Base-by-base conservation (phyloP, 2,329 filamentous ascomycete species). In the Colletotrichum phormii region DNA sequence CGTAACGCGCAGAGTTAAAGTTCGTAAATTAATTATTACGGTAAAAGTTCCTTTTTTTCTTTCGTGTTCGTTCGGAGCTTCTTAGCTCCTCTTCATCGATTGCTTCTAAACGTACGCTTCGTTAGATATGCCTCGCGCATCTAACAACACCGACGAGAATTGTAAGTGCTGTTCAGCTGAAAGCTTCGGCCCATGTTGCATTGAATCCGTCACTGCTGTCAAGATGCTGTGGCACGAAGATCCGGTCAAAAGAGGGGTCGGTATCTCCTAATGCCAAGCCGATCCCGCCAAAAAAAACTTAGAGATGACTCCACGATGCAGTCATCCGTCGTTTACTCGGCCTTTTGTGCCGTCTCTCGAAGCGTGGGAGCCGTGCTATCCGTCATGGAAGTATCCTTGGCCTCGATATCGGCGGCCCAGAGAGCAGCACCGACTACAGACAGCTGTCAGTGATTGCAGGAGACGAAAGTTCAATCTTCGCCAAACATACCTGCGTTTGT, bases 401-500 rank as follows among this genome's bases (percentile, higher is more conserved):
- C 81, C 81, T 97, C 95, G 71, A 97, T 89, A 81, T 97, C 95
- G 22, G 94, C 94, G 53, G 96, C 95, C 95, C 95, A 98, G n/a
- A 98, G 85, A 8, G 96, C 96, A 66, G 95, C 96, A 8, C 95
- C 96, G 71, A 97, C 95, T 91, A 60, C 8, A 12, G 55, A 64
- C 55, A 71, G 33, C 55, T 73, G 73, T 80, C 67, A 79, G 73
- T 73, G n/a, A 51, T 67, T 31, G 26, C 8, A n/a, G 15, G 4
- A 49, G 42, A 12, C 8, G 37, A 7, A 22, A 63, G 9, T 22
- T 8, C 18, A 9, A 18, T n/a, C 5, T 22, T 13, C 15, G 22
- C 11, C 24, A 46, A 11, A 76, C 83, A 79, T 84, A 89, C 90
- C 89, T 1, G 94, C 93, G 81, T 98, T 98, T 18, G 95, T 98